A percentile compares a stretch with the other conserved stretches of the same genome.
phyloP scores from a whole-genome alignment of 2,329 filamentous ascomycete species.

The Penicillium capsulatum region DNA sequence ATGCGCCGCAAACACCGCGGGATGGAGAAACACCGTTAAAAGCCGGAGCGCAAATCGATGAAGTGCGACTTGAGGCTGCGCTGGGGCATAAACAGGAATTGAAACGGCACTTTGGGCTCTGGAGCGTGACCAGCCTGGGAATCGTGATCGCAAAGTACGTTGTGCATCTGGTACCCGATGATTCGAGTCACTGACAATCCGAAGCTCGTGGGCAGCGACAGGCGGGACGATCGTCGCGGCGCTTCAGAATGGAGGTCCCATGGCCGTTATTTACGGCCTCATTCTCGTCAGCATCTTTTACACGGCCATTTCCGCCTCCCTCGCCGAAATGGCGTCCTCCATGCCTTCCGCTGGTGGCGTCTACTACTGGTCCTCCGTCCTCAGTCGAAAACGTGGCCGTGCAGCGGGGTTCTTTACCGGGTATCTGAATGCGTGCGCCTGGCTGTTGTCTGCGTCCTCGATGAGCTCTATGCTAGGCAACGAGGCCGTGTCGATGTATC shows the following conservation, averaged over 20 bases:
- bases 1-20: not conserved
- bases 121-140: constrained; percentile 54
- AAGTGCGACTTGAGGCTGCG: constrained; percentile 25
- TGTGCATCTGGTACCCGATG: not conserved
- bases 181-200: not conserved
- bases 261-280: constrained; percentile 59
- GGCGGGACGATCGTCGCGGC: constrained; percentile 54
- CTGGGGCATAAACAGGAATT: constrained; percentile 57
- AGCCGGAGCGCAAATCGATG: constrained; percentile 16
- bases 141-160: constrained; percentile 48
- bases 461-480: constrained; percentile 33
- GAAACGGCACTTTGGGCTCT: constrained; percentile 54
- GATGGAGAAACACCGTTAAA: constrained; percentile 6
- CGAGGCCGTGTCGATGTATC: constrained; percentile 31
- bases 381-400: constrained; percentile 47
- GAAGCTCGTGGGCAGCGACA: constrained; percentile 58
- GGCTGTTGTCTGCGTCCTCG: constrained; percentile 30
- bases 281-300: constrained; percentile 47
- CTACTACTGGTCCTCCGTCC: constrained; percentile 56
- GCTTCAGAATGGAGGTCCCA: constrained; percentile 57
- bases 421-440: constrained; percentile 33
- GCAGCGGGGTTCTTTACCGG: constrained; percentile 40
- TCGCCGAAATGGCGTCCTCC: constrained; percentile 55
- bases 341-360: constrained; percentile 53
- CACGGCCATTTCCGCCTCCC: constrained; percentile 50